A percentile compares a stretch with the other conserved stretches of the same genome.
Evolutionary conservation across 768 basidiomycete genomes (phyloP).

Genomic region (Hygrocybe punicea): DNA sequence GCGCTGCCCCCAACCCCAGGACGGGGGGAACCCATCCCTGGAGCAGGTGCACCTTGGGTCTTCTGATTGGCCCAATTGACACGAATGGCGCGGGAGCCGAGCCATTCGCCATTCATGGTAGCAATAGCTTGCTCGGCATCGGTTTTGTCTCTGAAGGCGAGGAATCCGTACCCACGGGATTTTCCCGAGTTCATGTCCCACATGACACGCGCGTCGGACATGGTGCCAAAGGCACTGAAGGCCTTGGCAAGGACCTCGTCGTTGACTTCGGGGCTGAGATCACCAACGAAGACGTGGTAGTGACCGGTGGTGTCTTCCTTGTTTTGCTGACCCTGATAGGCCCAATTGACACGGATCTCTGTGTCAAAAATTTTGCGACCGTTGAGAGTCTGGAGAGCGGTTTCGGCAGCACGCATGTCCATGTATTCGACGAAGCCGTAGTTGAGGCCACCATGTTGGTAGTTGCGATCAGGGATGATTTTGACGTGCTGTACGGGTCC

Average conservation of each 20-base stretch:
- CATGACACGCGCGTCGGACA: slow-evolving; percentile 98
- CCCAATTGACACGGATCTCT: slow-evolving; percentile 99
- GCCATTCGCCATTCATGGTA: slow-evolving; percentile 99
- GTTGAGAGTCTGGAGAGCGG: slow-evolving; percentile 96
- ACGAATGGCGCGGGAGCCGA: slow-evolving; percentile 95
- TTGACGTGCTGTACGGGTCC: slow-evolving; percentile 98
- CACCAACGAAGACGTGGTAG: slow-evolving; percentile 99
- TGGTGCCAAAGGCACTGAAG: slow-evolving; percentile 92
- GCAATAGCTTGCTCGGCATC: slow-evolving; percentile 99
- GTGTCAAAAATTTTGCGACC: slow-evolving; percentile 99
- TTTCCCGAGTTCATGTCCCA: slow-evolving; percentile 99
- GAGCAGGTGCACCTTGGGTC: slow-evolving; percentile 67
- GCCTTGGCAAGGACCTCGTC: slow-evolving; percentile 96
- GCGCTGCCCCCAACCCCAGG: slow-evolving; percentile 54
- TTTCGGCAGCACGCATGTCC: slow-evolving; percentile 98
- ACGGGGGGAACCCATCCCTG: slow-evolving; percentile 37
- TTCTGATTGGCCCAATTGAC: slow-evolving; percentile 99
- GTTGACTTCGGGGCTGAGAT: slow-evolving; percentile 97
- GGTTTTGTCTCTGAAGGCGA: slow-evolving; percentile 97
- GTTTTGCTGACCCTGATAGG: slow-evolving; percentile 96
- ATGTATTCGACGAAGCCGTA: slow-evolving; percentile 99
- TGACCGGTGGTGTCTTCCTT: slow-evolving; percentile 98
- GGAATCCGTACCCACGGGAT: slow-evolving; percentile 95
- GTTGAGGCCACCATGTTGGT: slow-evolving; percentile 98
- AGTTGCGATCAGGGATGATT: slow-evolving; percentile 99